A percentile compares a stretch with the other conserved stretches of the same genome.
phyloP scores from a whole-genome alignment of 2,329 filamentous ascomycete genomes.

The Clarireedia sp. region DNA sequence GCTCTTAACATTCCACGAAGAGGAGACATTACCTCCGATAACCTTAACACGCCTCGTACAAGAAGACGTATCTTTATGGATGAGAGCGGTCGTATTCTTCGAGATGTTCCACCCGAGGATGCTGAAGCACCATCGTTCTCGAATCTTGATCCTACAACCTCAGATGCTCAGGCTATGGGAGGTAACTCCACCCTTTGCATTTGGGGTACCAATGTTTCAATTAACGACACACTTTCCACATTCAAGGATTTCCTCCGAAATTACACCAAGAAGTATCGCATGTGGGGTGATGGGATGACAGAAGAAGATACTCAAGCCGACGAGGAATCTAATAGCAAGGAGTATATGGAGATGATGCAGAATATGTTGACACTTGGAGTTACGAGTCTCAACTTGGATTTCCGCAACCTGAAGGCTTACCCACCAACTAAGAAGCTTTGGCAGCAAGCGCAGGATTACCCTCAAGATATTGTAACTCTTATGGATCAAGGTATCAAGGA shows the following conservation, averaged over 20 bases:
- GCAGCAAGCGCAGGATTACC: constrained; percentile 91
- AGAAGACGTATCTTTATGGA: constrained; percentile 48
- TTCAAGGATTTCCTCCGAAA: constrained; percentile 92
- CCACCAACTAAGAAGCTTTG: constrained; percentile 88
- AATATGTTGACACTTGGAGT: constrained; percentile 85
- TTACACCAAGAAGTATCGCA: constrained; percentile 86
- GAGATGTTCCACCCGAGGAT: constrained; percentile 41
- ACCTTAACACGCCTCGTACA: constrained; percentile 45
- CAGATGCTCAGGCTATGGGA: constrained; percentile 81
- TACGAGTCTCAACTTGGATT: constrained; percentile 78
- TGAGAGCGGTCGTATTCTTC: constrained; percentile 49
- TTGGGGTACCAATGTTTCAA: constrained; percentile 96
- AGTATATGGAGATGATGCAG: constrained; percentile 78
- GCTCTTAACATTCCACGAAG: constrained; percentile 54
- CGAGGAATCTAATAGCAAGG: constrained; percentile 67
- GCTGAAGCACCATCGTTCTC: constrained; percentile 55
- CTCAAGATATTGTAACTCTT: constrained; percentile 89
- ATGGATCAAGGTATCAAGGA: constrained; percentile 96
- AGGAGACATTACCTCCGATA: constrained; percentile 81
- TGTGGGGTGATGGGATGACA: constrained; percentile 80
- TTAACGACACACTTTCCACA: constrained; percentile 75
- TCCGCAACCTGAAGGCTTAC: constrained; percentile 83
- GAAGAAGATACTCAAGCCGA: constrained; percentile 64
- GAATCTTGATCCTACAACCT: constrained; percentile 71
- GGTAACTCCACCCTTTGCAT: constrained; percentile 77